Percentiles rank a stretch among this genome's conserved stretches.
Conservation (phyloP, 2,329 filamentous ascomycete genomes). For the Nannizziopsis barbatae region DNA sequence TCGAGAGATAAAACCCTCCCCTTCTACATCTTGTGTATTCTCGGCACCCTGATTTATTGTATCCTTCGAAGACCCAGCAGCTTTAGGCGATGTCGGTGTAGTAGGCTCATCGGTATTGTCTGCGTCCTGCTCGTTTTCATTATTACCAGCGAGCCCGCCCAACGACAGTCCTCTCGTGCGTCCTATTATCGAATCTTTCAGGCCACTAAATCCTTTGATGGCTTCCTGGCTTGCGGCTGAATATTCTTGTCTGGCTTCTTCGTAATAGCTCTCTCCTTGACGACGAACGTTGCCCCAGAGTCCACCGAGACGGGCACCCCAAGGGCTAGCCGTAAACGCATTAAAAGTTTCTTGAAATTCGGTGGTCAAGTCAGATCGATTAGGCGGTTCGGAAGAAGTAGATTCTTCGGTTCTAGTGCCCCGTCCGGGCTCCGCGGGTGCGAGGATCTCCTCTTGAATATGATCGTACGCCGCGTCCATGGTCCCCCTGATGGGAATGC, state of each 20-base stretch:
- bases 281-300: conserved; percentile 88
- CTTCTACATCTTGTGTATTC: conserved; percentile 28
- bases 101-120: conserved; percentile 19
- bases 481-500: neutral
- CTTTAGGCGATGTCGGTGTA: conserved; percentile 20
- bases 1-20: conserved; percentile 59
- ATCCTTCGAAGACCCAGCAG: conserved; percentile 13
- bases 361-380: conserved; percentile 54
- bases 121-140: conserved; percentile 18
- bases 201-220: conserved; percentile 62
- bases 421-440: conserved; percentile 42
- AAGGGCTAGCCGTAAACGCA: conserved; percentile 79
- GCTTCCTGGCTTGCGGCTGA: conserved; percentile 69
- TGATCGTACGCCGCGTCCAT: conserved; percentile 99
- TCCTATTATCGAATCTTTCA: conserved; percentile 56
- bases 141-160: conserved; percentile 28
- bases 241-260: conserved; percentile 72
- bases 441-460: conserved; percentile 70
- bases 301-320: conserved; percentile 79
- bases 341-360: conserved; percentile 94
- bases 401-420: conserved; percentile 37
- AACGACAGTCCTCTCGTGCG: conserved; percentile 65
- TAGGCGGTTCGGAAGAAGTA: conserved; percentile 18
- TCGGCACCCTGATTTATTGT: conserved; percentile 15
- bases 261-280: conserved; percentile 82